Conservation (phyloP, 768 basidiomycete species). For the Boletellus sp. region DNA sequence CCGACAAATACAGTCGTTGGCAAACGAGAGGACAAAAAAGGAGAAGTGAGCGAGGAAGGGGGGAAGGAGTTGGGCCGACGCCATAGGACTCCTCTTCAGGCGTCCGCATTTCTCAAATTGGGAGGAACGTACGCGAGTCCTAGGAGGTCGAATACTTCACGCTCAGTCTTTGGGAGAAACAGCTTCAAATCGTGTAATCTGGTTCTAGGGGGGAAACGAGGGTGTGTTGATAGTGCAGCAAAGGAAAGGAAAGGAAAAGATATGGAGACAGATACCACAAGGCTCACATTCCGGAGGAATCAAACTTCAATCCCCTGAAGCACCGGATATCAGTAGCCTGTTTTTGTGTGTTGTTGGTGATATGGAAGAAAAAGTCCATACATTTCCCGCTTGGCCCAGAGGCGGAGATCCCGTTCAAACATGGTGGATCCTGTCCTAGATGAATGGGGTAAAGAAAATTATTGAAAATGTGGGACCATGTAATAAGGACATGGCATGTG, state of each 20-base stretch:
- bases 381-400: constrained; percentile 65
- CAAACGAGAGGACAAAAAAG: background rate
- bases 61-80: background rate
- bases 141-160: constrained; percentile 68
- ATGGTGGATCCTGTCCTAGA: constrained; percentile 82
- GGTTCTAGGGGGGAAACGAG: constrained; percentile 30
- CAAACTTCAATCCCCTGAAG: constrained; percentile 73
- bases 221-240: background rate
- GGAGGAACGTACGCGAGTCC: constrained; percentile 72
- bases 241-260: background rate
- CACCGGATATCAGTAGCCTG: constrained; percentile 1
- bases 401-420: constrained; percentile 82
- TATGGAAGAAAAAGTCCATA: constrained; percentile 24
- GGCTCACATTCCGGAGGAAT: constrained; percentile 74
- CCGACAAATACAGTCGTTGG: too few species aligned
- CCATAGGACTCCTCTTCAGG: constrained; percentile 7
- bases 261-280: background rate
- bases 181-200: constrained; percentile 60
- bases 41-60: background rate
- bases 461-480: too few species aligned
- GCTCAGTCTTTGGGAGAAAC: constrained; percentile 60
- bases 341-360: background rate
- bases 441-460: too few species aligned
- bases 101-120: constrained; percentile 61
- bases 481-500: too few species aligned